Evolutionary conservation across 768 basidiomycete species (phyloP).

Genomic region (Trametes villosa): DNA sequence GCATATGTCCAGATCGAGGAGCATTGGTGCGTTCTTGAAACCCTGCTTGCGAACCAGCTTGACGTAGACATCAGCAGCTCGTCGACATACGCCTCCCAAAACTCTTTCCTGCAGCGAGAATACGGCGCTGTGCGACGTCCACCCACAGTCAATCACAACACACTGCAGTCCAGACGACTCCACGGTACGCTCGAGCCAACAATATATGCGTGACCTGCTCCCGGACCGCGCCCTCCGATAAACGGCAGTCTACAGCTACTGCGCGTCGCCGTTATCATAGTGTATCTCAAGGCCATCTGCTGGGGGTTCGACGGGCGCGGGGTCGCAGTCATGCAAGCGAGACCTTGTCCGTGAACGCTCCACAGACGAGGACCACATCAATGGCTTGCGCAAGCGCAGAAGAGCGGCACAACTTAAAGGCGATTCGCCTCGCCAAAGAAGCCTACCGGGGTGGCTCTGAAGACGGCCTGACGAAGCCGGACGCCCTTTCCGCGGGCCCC

Average conservation of each 20-base stretch:
- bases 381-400: slow-evolving; percentile 70
- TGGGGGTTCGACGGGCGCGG: slow-evolving; percentile 43
- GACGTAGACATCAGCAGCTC: too few species aligned
- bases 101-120: too few species aligned
- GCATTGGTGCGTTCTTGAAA: too few species aligned
- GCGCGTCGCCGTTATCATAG: slow-evolving; percentile 39
- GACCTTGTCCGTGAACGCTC: slow-evolving; percentile 48
- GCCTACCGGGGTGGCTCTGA: slow-evolving; percentile 52
- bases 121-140: too few species aligned
- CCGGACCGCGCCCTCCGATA: slow-evolving; percentile 28
- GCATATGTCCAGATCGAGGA: too few species aligned
- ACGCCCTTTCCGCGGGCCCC: slow-evolving; percentile 51
- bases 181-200: too few species aligned
- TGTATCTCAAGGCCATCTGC: slow-evolving; percentile 50
- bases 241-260: slow-evolving; percentile 50
- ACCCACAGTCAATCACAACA: too few species aligned
- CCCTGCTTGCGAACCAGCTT: too few species aligned
- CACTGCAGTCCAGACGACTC: too few species aligned
- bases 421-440: slow-evolving; percentile 49
- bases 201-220: too few species aligned
- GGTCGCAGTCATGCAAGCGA: slow-evolving; percentile 18
- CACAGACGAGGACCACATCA: slow-evolving; percentile 48
- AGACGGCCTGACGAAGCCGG: slow-evolving; percentile 78
- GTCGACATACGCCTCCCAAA: too few species aligned
- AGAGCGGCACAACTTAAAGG: slow-evolving; percentile 63